Base-by-base conservation (phyloP, 352 stramenopile species). In the Phytopythium kandeliae region DNA sequence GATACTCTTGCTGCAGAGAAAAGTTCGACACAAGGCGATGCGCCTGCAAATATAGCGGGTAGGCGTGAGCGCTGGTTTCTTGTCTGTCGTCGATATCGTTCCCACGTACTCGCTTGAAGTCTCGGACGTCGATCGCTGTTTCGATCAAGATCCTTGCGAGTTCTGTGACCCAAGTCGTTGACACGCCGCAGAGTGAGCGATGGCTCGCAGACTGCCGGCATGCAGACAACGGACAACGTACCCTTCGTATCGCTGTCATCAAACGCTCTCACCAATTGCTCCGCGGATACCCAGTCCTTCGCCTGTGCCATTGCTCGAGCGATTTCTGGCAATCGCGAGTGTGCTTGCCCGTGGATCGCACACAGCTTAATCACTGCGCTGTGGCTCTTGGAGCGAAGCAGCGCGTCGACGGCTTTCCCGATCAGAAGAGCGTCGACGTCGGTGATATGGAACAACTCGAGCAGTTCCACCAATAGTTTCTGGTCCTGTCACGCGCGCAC, bases 271-370 rank as follows among this genome's bases (percentile, higher is more conserved):
- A 63, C 64, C 4, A 86, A 26, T 2, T 82, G 50, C 51, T 86
- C 77, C 10, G 77, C 72, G 2, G 72, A 79, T 1, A 63, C 64
- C 77, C 77, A 89, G 47, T 89, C 74, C 46, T 85, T 89, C 5
- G 60, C 57, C 34, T 60, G 54, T 12, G 74, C 65, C 62, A 85
- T 77, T 17, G 41, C 50, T 12, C 42, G 40, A 17, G 78, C 63
- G 28, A 83, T 71, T 0, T 19, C 34, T 2, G 55, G 51, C 24
- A 74, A 70, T 4, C 65, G 53, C 70, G 68, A 84, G 5, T 62
- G 43, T 12, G 78, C 28, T 1, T 52, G 36, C 8, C 24, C 33
- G 51, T 75, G 83, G 0, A 62, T 69, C 17, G 48, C 43, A 19
- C 63, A 71, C 22, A 89, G 50, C 40, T 78, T 77, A 34, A 89